Conservation (phyloP, 139 green algal species). For the Coccomyxa sp. region DNA sequence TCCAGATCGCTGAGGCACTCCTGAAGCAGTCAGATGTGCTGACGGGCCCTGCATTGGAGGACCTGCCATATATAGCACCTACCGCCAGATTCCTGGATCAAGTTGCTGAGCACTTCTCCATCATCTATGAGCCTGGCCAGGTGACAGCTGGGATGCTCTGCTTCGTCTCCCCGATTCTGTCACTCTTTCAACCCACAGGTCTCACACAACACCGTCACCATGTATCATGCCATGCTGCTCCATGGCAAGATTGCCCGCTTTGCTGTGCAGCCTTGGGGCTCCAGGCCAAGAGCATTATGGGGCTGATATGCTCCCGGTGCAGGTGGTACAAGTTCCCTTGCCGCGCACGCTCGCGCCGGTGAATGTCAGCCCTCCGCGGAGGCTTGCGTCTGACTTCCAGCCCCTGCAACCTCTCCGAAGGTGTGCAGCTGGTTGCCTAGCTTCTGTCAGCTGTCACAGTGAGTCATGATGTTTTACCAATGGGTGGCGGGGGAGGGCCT, state of each 20-base stretch:
- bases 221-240: no score
- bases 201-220: no score
- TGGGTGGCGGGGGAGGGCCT: no score
- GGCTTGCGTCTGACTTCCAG: slow-evolving; percentile 4
- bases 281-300: no score
- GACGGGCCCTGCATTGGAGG: slow-evolving; percentile 8
- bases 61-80: slow-evolving; percentile 33
- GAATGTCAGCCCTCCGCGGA: slow-evolving; percentile 12
- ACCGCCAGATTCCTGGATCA: slow-evolving; percentile 44
- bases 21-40: slow-evolving; percentile 32
- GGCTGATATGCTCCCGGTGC: not conserved
- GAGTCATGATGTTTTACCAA: not conserved
- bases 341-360: not conserved
- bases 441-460: not conserved
- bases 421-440: not conserved
- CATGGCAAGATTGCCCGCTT: no score
- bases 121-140: no score
- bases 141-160: no score
- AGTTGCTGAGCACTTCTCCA: no score
- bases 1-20: slow-evolving; percentile 59
- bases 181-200: no score
- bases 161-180: not conserved
- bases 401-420: not conserved
- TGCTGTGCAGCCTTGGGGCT: no score
- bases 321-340: slow-evolving; percentile 17